phyloP scores from a whole-genome alignment of 805 yeast species.

The Ogataea glucozyma region DNA sequence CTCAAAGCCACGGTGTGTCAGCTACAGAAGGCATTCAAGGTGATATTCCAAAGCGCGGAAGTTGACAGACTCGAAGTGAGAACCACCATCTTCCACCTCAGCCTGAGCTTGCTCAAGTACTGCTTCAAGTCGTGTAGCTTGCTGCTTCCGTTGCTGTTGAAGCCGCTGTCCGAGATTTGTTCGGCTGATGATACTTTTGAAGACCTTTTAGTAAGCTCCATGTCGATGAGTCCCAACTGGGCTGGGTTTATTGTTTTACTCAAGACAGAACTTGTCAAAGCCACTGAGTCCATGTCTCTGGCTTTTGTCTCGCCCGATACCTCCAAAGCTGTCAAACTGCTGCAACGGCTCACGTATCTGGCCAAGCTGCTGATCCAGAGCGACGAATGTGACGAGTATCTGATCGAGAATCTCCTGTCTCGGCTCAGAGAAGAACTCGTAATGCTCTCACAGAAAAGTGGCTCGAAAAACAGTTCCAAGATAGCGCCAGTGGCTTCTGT shows the following conservation, averaged over 20 bases:
- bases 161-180: constrained; percentile 27
- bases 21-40: constrained; percentile 45
- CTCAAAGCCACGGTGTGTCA: constrained; percentile 53
- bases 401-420: neutral
- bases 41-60: constrained; percentile 30
- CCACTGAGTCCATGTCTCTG: constrained; percentile 21
- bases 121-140: constrained; percentile 39
- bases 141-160: constrained; percentile 40
- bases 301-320: constrained; percentile 31
- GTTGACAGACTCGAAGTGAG: constrained; percentile 37
- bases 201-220: constrained; percentile 15
- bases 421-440: constrained; percentile 20
- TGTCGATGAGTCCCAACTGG: constrained; percentile 17
- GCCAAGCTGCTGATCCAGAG: neutral
- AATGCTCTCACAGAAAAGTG: constrained; percentile 8
- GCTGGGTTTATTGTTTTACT: constrained; percentile 10
- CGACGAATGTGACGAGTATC: constrained; percentile 1
- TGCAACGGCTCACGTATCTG: constrained; percentile 18
- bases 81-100: constrained; percentile 33
- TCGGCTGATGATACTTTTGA: constrained; percentile 16
- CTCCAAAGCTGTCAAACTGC: constrained; percentile 16
- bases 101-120: constrained; percentile 31
- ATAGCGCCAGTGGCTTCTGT: constrained; percentile 1
- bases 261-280: constrained; percentile 14
- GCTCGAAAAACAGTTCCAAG: neutral